Conservation (phyloP, 306 rosid species). For the Malus asiatica region DNA sequence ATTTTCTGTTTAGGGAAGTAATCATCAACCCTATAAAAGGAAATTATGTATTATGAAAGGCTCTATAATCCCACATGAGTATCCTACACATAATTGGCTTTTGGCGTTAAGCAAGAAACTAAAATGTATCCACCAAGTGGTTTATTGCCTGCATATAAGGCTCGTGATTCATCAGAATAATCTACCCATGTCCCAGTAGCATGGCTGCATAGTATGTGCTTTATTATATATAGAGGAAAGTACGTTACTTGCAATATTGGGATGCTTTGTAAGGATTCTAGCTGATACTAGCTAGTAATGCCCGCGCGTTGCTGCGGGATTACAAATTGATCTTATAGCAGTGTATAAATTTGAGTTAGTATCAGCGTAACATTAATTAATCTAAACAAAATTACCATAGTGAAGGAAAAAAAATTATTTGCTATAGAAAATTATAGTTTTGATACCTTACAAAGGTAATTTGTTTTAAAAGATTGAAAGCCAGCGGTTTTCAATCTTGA, state of each 20-base stretch:
- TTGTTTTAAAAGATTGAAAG: no score
- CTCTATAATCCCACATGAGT: not conserved
- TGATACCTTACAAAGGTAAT: no score
- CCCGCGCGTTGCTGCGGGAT: no score
- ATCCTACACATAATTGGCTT: not conserved
- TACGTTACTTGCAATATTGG: conserved; percentile 20
- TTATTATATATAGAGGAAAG: not conserved
- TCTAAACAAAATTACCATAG: no score
- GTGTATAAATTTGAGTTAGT: no score
- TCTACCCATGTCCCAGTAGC: not conserved
- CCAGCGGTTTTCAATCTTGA: no score
- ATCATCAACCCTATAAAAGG: not conserved
- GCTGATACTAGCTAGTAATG: not conserved
- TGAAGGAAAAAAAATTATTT: no score
- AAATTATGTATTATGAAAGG: not conserved
- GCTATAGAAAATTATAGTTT: no score
- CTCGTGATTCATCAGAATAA: not conserved
- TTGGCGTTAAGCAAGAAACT: not conserved
- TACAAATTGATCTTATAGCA: no score
- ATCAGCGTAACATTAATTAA: no score
- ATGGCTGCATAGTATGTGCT: not conserved
- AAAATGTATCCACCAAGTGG: not conserved
- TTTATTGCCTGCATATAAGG: not conserved
- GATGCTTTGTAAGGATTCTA: conserved; percentile 14
- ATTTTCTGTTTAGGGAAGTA: not conserved